phyloP scores from a whole-genome alignment of 768 basidiomycete species.

The Termitomyces heimii region DNA sequence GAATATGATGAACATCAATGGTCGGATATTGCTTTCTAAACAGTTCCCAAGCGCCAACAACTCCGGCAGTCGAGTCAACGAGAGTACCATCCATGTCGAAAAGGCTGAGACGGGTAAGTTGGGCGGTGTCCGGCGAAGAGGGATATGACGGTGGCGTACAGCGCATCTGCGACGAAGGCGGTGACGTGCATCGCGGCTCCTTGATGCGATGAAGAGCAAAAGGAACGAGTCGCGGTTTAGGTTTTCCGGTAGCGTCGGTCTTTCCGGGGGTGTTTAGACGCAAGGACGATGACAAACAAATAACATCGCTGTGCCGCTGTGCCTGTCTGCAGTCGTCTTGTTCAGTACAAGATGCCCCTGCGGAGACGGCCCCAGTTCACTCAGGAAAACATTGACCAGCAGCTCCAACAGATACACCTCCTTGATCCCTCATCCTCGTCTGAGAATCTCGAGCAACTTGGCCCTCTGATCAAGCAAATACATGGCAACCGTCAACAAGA shows the following conservation, averaged over 20 bases:
- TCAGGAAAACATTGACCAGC: conserved; percentile 82
- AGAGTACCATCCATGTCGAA: conserved; percentile 86
- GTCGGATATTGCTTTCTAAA: conserved; percentile 66
- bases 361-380: conserved; percentile 72
- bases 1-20: conserved; percentile 54
- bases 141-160: conserved; percentile 24
- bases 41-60: conserved; percentile 77
- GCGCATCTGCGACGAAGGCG: conserved; percentile 32
- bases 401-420: conserved; percentile 87
- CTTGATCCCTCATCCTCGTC: conserved; percentile 83
- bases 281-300: conserved; percentile 33
- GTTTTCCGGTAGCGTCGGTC: neutral
- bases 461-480: conserved; percentile 91
- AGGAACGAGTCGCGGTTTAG: neutral
- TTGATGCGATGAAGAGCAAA: conserved; percentile 1
- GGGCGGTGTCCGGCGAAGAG: neutral
- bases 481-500: conserved; percentile 87
- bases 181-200: conserved; percentile 27
- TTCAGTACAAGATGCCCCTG: conserved; percentile 57
- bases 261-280: conserved; percentile 25
- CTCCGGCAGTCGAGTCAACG: conserved; percentile 78
- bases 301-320: no score
- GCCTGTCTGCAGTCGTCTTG: neutral
- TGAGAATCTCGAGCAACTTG: conserved; percentile 94
- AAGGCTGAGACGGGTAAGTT: conserved; percentile 33